Percentiles rank a stretch among this genome's conserved stretches.
Evolutionary conservation across 2,329 filamentous ascomycete species (phyloP).

Genomic region (Pyricularia pennisetigena): DNA sequence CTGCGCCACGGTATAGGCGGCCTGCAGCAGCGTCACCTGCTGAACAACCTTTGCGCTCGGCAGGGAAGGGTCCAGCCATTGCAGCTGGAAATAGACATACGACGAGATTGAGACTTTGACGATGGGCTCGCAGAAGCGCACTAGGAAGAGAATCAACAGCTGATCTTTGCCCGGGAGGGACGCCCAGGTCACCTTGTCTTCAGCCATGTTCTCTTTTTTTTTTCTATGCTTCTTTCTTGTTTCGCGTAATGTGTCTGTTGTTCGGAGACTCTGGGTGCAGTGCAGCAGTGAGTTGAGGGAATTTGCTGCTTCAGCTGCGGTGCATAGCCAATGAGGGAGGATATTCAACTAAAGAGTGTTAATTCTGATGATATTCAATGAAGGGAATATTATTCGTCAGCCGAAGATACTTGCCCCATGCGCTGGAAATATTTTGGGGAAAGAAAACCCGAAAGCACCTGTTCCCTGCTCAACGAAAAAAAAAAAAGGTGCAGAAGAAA

Average conservation of each 20-base stretch:
- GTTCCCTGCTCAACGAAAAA: no score
- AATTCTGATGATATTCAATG: no score
- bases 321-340: no score
- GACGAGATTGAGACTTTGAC: neutral
- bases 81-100: neutral
- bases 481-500: no score
- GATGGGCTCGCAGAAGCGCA: neutral
- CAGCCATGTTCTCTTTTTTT: neutral
- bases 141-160: neutral
- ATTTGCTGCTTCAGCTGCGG: no score
- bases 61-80: neutral
- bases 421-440: no score
- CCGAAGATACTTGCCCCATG: no score
- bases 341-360: no score
- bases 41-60: neutral
- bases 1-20: neutral
- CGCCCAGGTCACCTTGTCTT: neutral
- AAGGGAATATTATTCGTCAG: no score
- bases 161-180: neutral
- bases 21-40: neutral
- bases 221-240: neutral
- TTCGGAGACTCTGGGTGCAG: neutral
- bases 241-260: no score
- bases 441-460: no score
- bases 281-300: no score